Percentiles rank a stretch among this genome's conserved stretches.
phyloP scores from a whole-genome alignment of 169 alveolate genomes.

The Hammondia hammondi region DNA sequence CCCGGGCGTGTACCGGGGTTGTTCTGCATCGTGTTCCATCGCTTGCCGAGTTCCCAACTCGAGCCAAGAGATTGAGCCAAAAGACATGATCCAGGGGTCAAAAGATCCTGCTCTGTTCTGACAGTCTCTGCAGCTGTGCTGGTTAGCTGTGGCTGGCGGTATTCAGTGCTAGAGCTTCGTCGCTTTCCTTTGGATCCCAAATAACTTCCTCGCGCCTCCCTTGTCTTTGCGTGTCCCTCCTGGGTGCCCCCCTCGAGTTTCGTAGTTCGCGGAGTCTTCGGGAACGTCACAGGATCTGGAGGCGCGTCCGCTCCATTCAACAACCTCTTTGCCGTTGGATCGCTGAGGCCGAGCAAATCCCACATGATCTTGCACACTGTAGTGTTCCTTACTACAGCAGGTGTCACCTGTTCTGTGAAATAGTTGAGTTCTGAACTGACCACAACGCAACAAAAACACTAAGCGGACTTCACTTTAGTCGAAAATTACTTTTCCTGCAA shows the following conservation, averaged over 20 bases:
- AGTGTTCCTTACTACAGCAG: slow-evolving; percentile 13
- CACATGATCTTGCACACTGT: slow-evolving; percentile 30
- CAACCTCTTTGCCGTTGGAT: slow-evolving; percentile 34
- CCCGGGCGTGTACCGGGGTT: background rate
- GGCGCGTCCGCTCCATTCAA: background rate
- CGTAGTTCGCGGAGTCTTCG: background rate
- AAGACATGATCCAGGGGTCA: background rate
- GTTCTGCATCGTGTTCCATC: background rate
- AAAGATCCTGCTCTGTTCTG: background rate
- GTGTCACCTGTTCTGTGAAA: background rate
- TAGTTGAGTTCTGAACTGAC: background rate
- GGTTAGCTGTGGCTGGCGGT: background rate
- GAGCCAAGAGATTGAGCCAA: background rate
- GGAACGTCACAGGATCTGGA: background rate
- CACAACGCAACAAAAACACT: background rate
- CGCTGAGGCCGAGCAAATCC: slow-evolving; percentile 40
- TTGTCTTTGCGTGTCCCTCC: background rate
- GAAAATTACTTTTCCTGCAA: background rate
- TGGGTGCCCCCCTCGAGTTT: background rate
- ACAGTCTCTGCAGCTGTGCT: background rate
- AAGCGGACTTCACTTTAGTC: background rate
- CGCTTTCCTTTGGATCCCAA: background rate
- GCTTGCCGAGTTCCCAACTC: background rate
- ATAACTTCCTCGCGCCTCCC: background rate
- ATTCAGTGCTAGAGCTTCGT: background rate